These are phyloP conservation scores for Fusarium pilosicola DNA, from an alignment of 2,329 filamentous ascomycete species.

Conservation along the genomic window DNA sequence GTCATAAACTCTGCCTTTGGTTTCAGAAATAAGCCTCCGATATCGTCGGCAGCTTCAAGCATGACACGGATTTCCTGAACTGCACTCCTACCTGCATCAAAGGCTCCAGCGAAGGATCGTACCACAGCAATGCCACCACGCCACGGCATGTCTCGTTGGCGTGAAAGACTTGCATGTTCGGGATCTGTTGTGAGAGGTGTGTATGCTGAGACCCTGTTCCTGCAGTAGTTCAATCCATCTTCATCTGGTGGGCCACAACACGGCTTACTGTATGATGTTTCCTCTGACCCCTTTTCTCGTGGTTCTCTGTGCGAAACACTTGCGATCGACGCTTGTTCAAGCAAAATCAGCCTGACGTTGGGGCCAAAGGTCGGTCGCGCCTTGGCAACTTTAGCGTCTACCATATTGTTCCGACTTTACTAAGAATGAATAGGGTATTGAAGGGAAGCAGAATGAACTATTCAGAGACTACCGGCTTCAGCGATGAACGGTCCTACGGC, in stretches of 20 bases:
- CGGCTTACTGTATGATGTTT: slow-evolving; percentile 20
- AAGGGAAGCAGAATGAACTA: not conserved
- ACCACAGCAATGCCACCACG: slow-evolving; percentile 19
- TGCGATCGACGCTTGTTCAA: slow-evolving; percentile 20
- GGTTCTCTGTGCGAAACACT: slow-evolving; percentile 1
- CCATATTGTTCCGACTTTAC: not conserved
- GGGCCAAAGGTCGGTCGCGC: slow-evolving; percentile 13
- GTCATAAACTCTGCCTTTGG: not conserved
- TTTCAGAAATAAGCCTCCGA: not conserved
- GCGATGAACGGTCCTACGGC: not conserved
- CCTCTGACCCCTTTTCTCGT: slow-evolving; percentile 24
- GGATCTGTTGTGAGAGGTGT: slow-evolving; percentile 26
- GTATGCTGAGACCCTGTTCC: slow-evolving; percentile 41
- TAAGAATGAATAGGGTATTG: not conserved
- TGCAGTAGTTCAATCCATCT: slow-evolving; percentile 43
- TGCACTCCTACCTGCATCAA: slow-evolving; percentile 1
- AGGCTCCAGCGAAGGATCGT: slow-evolving; percentile 31
- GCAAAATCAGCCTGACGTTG: slow-evolving; percentile 15
- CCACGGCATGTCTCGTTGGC: slow-evolving; percentile 25
- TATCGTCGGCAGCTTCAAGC: not conserved
- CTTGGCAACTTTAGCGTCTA: slow-evolving; percentile 21
- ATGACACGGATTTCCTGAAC: not conserved
- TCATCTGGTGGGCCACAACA: slow-evolving; percentile 38
- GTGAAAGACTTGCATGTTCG: slow-evolving; percentile 14
- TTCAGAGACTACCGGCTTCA: slow-evolving; percentile 18